These are phyloP conservation scores for Vitis amurensis DNA, from an alignment of 164 flowering plant species.

Conservation along the genomic window DNA sequence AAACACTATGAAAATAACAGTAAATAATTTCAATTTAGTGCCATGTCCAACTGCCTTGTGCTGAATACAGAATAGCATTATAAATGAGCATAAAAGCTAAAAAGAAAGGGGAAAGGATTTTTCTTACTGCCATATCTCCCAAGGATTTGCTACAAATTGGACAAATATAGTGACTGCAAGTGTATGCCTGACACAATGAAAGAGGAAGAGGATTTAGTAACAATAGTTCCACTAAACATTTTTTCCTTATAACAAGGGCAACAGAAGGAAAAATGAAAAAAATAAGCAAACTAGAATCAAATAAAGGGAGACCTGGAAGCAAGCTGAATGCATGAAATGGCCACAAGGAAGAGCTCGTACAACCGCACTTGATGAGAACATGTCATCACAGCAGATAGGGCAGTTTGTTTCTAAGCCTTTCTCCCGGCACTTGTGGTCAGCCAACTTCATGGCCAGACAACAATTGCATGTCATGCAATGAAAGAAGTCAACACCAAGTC, in stretches of 20 bases:
- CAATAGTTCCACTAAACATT: background rate
- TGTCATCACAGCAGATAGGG: conserved; percentile 87
- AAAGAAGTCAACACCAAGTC: conserved; percentile 85
- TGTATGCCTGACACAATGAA: conserved; percentile 64
- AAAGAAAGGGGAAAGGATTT: conserved; percentile 2
- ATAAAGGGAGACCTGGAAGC: conserved; percentile 64
- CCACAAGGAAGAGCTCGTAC: conserved; percentile 95
- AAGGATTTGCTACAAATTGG: conserved; percentile 93
- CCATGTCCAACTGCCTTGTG: background rate
- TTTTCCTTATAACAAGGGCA: background rate
- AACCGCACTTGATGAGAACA: conserved; percentile 84
- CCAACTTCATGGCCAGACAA: conserved; percentile 68
- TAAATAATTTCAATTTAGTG: background rate
- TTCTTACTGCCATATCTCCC: conserved; percentile 90
- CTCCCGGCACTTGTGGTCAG: conserved; percentile 84
- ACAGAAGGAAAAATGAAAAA: conserved; percentile 3
- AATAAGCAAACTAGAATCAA: background rate
- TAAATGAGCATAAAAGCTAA: background rate
- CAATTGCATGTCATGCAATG: conserved; percentile 99
- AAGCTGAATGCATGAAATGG: conserved; percentile 93
- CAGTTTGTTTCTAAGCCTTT: conserved; percentile 91
- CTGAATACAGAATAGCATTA: background rate
- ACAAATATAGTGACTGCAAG: conserved; percentile 85
- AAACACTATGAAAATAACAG: too few relatives aligned
- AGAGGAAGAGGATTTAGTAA: conserved; percentile 8